phyloP scores from a whole-genome alignment of 192 early-diverging fungal genomes.

The Umbelopsis vinacea region DNA sequence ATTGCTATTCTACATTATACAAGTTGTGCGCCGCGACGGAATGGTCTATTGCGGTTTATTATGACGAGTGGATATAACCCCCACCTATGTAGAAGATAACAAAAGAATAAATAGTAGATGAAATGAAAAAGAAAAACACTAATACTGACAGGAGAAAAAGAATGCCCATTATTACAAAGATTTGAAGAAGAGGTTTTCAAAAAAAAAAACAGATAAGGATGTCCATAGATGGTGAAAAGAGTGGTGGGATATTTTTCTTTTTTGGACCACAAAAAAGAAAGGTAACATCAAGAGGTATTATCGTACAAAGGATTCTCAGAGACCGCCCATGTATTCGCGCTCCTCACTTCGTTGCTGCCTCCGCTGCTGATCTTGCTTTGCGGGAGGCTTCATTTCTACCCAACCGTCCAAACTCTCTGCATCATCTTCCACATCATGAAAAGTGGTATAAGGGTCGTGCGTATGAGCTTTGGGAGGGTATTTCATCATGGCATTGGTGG shows the following conservation, averaged over 20 bases:
- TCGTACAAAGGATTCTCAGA: not conserved
- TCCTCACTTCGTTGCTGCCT: not conserved
- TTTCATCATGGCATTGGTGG: constrained; percentile 18
- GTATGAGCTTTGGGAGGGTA: constrained; percentile 8
- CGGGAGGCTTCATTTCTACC: constrained; percentile 6
- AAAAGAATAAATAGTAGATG: too few relatives aligned
- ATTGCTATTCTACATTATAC: not conserved
- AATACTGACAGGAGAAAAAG: too few relatives aligned
- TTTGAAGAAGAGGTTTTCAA: not conserved
- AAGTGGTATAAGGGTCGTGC: constrained; percentile 18
- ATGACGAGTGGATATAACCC: not conserved
- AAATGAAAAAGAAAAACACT: too few relatives aligned
- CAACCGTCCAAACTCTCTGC: not conserved
- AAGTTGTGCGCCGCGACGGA: not conserved
- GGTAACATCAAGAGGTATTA: not conserved
- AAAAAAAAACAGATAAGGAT: not conserved
- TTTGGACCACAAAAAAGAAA: too few relatives aligned
- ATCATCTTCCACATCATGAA: constrained; percentile 3
- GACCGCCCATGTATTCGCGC: not conserved
- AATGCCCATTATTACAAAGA: not conserved
- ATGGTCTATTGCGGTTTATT: not conserved
- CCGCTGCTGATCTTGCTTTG: not conserved
- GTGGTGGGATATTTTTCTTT: not conserved
- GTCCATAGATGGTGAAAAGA: not conserved
- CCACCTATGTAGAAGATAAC: not conserved